Percentiles rank a stretch among this genome's conserved stretches.
Evolutionary conservation across 2,329 filamentous ascomycete genomes (phyloP).

Genomic region (Phialocephala subalpina): DNA sequence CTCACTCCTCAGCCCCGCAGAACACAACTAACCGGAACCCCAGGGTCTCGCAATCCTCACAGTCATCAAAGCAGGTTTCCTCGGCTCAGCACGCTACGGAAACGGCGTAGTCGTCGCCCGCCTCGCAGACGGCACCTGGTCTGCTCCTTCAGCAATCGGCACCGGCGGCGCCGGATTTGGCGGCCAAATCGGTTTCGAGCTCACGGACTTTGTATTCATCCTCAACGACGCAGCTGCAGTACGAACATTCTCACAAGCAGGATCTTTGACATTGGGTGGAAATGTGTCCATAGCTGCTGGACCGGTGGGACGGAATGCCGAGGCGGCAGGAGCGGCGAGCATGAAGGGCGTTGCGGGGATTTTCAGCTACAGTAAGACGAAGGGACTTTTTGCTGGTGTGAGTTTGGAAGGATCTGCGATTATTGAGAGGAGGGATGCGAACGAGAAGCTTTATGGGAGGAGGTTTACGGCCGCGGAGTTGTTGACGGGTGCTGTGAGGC

Average conservation of each 20-base stretch:
- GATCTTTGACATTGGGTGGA: conserved; percentile 90
- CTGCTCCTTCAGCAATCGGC: conserved; percentile 81
- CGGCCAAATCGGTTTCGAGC: conserved; percentile 86
- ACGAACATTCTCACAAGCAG: conserved; percentile 91
- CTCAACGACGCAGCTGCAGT: conserved; percentile 91
- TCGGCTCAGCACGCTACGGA: conserved; percentile 83
- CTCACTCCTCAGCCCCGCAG: not conserved
- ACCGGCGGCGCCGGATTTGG: conserved; percentile 85
- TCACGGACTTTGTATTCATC: conserved; percentile 97
- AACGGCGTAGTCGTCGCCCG: conserved; percentile 84
- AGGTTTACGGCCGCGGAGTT: conserved; percentile 84
- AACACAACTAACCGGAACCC: conserved; percentile 12
- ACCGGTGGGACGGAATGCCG: conserved; percentile 91
- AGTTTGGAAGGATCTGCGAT: conserved; percentile 92
- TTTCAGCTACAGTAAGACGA: conserved; percentile 98
- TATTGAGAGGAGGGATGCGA: conserved; percentile 94
- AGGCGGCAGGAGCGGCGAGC: conserved; percentile 93
- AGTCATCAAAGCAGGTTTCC: conserved; percentile 86
- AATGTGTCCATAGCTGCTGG: conserved; percentile 97
- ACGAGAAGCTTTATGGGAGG: conserved; percentile 92
- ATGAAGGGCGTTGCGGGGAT: conserved; percentile 89
- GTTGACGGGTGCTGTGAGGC: conserved; percentile 77
- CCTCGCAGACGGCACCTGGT: conserved; percentile 80
- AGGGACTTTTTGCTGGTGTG: conserved; percentile 95
- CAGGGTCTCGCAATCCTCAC: conserved; percentile 85